Conservation (phyloP, 306 rosid species). For the Fagus crenata region DNA sequence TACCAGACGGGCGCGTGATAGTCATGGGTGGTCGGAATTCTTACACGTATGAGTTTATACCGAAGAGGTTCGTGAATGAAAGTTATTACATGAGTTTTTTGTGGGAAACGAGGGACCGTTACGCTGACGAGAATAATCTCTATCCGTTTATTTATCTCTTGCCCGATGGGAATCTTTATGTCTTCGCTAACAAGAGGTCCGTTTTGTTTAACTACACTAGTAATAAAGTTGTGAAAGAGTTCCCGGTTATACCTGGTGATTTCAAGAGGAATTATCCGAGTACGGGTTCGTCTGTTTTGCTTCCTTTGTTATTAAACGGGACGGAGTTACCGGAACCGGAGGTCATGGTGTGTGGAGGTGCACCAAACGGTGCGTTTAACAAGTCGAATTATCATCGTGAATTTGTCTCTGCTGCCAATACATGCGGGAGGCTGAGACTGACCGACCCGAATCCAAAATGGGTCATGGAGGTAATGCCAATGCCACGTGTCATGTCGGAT, state of each 20-base stretch:
- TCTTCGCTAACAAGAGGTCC: slow-evolving; percentile 65
- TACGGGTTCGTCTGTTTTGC: slow-evolving; percentile 73
- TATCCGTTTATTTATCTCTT: slow-evolving; percentile 77
- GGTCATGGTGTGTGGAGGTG: slow-evolving; percentile 74
- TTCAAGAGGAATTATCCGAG: slow-evolving; percentile 70
- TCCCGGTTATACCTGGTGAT: slow-evolving; percentile 51
- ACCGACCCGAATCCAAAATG: slow-evolving; percentile 54
- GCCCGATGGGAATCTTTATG: slow-evolving; percentile 69
- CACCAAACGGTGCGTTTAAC: slow-evolving; percentile 50
- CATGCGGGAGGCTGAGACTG: slow-evolving; percentile 57
- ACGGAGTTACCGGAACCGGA: slow-evolving; percentile 42
- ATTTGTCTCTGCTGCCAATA: slow-evolving; percentile 46
- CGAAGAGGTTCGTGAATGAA: slow-evolving; percentile 29
- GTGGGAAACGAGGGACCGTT: slow-evolving; percentile 48
- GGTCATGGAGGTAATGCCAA: slow-evolving; percentile 69
- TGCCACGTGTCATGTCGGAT: slow-evolving; percentile 67
- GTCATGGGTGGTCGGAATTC: slow-evolving; percentile 56
- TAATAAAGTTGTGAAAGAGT: slow-evolving; percentile 36
- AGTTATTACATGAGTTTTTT: slow-evolving; percentile 41
- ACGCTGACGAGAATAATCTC: slow-evolving; percentile 72
- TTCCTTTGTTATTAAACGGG: slow-evolving; percentile 43
- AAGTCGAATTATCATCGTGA: slow-evolving; percentile 21
- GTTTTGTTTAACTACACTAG: slow-evolving; percentile 43
- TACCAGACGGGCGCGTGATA: slow-evolving; percentile 57
- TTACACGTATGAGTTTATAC: slow-evolving; percentile 66